Conservation (phyloP, 2,329 filamentous ascomycete genomes). For the Colletotrichum cuscutae region DNA sequence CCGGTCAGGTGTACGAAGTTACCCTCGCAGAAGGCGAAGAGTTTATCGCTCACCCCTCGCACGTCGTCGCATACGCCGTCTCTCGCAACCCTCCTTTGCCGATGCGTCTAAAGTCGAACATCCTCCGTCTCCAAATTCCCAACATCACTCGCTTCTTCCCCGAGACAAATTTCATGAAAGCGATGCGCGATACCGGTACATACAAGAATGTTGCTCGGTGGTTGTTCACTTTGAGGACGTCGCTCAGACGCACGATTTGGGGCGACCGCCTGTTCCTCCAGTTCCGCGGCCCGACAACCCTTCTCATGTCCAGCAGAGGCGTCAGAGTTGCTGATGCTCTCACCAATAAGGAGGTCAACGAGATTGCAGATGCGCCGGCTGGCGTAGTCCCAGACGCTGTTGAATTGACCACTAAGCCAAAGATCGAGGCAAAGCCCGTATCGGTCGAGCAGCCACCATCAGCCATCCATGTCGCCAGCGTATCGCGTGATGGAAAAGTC, state of each 20-base stretch:
- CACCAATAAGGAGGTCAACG: conserved; percentile 82
- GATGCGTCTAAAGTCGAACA: conserved; percentile 86
- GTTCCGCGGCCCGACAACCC: conserved; percentile 86
- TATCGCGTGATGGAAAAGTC: conserved; percentile 73
- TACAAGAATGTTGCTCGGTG: conserved; percentile 77
- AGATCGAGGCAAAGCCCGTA: conserved; percentile 43
- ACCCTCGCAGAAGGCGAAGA: conserved; percentile 85
- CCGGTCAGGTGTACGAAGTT: conserved; percentile 90
- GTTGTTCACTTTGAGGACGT: conserved; percentile 78
- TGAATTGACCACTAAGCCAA: conserved; percentile 54
- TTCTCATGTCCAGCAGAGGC: conserved; percentile 90
- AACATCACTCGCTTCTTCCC: conserved; percentile 73
- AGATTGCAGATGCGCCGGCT: conserved; percentile 85
- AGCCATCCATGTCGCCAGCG: conserved; percentile 65
- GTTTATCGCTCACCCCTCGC: conserved; percentile 90
- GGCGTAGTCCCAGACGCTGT: conserved; percentile 74
- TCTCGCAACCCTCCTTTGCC: conserved; percentile 79
- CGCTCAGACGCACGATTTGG: conserved; percentile 86
- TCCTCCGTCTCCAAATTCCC: conserved; percentile 82
- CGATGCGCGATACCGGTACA: conserved; percentile 75
- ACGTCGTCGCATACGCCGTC: conserved; percentile 90
- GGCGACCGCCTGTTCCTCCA: conserved; percentile 92
- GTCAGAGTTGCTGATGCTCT: conserved; percentile 82
- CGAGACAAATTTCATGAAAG: conserved; percentile 77
- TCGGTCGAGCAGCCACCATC: conserved; percentile 49